Evolutionary conservation across 208 protist species (phyloP).

Genomic region (Trichomonas tenax): DNA sequence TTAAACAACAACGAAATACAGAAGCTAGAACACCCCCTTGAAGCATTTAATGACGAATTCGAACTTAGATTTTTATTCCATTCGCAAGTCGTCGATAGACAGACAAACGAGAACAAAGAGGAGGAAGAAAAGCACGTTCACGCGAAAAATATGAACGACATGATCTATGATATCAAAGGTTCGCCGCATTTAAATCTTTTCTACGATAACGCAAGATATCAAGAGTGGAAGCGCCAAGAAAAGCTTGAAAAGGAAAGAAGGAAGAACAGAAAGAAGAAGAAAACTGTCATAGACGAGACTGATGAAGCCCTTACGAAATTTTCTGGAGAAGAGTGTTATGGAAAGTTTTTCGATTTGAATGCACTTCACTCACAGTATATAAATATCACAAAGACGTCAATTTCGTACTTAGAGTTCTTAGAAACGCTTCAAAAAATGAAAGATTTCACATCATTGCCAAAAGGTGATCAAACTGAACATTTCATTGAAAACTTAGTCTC

Average conservation of each 20-base stretch:
- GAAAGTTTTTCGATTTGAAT: constrained; percentile 34
- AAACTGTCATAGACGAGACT: background rate
- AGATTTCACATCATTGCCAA: background rate
- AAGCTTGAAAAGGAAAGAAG: background rate
- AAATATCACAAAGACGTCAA: background rate
- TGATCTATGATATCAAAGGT: background rate
- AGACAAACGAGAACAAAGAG: background rate
- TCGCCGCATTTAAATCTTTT: background rate
- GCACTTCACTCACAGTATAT: constrained; percentile 25
- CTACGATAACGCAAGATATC: constrained; percentile 7
- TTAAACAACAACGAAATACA: background rate
- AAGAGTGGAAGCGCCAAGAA: background rate
- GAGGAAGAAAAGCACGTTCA: background rate
- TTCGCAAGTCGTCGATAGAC: background rate
- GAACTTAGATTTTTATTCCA: background rate
- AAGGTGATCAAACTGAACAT: background rate
- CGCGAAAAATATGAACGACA: background rate
- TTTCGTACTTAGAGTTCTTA: background rate
- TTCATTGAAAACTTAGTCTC: background rate
- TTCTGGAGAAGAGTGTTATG: constrained; percentile 37
- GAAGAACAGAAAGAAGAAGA: background rate
- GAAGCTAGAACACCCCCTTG: background rate
- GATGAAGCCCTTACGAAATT: constrained; percentile 33
- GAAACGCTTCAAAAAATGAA: background rate
- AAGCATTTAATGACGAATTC: background rate